phyloP scores from a whole-genome alignment of 2,329 filamentous ascomycete genomes.

The Leptographium radiaticola region DNA sequence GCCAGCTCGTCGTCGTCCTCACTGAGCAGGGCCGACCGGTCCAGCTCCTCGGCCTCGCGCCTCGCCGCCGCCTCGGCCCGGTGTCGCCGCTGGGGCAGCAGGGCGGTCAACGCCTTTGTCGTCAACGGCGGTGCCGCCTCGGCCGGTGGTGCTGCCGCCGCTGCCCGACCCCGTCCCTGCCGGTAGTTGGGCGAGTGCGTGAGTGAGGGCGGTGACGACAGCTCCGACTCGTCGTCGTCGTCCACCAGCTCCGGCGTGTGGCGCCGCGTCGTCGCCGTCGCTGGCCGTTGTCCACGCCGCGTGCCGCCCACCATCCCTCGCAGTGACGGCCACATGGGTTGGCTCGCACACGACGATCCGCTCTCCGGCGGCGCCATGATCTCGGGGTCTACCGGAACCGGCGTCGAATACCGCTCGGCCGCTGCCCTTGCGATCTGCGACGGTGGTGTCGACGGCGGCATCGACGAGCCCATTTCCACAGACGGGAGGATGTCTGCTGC shows the following conservation, averaged over 20 bases:
- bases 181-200: conserved; percentile 51
- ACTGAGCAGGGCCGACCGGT: conserved; percentile 27
- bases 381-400: conserved; percentile 29
- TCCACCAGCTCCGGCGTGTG: conserved; percentile 26
- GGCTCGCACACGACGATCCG: conserved; percentile 28
- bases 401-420: conserved; percentile 24
- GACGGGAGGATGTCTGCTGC: conserved; percentile 12
- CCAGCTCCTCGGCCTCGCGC: conserved; percentile 25
- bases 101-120: conserved; percentile 38
- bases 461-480: conserved; percentile 21
- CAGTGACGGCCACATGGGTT: conserved; percentile 38
- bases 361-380: conserved; percentile 43
- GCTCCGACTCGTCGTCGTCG: conserved; percentile 33
- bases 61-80: conserved; percentile 16
- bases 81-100: conserved; percentile 39
- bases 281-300: conserved; percentile 17
- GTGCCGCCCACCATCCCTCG: conserved; percentile 31
- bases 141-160: conserved; percentile 13
- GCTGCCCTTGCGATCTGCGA: conserved; percentile 3
- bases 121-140: conserved; percentile 29
- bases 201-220: conserved; percentile 52
- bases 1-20: conserved; percentile 45
- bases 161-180: not conserved
- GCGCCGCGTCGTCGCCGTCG: conserved; percentile 14
- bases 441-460: conserved; percentile 15